phyloP scores from a whole-genome alignment of 2,329 filamentous ascomycete species.

The Nemania sp. region DNA sequence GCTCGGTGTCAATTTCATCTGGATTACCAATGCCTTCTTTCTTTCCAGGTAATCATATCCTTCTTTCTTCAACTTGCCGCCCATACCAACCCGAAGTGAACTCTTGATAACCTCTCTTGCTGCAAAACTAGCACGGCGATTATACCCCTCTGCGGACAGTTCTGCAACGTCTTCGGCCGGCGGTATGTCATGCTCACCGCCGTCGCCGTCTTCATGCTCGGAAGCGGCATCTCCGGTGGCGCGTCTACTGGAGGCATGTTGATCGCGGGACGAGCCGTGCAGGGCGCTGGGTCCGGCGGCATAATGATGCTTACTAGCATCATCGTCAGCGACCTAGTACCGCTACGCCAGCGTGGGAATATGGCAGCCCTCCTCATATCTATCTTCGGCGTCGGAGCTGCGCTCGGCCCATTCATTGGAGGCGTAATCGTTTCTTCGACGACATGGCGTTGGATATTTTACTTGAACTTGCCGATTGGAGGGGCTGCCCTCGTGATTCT shows the following conservation, averaged over 20 bases:
- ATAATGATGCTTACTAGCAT: slow-evolving; percentile 3
- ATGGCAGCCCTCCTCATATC: not conserved
- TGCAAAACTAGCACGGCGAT: slow-evolving; percentile 2
- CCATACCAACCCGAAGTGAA: not conserved
- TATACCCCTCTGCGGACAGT: slow-evolving; percentile 42
- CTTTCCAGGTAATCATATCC: not conserved
- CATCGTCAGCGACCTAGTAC: not conserved
- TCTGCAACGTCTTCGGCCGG: slow-evolving; percentile 46
- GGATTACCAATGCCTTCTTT: slow-evolving; percentile 6
- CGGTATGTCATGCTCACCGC: not conserved
- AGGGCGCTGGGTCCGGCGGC: slow-evolving; percentile 2
- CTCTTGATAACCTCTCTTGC: too few relatives aligned
- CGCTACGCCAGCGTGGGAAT: not conserved
- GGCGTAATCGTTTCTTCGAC: slow-evolving; percentile 1
- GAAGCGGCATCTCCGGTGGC: slow-evolving; percentile 17
- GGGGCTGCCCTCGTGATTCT: slow-evolving; percentile 36
- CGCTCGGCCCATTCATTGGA: slow-evolving; percentile 2
- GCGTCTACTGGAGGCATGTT: not conserved
- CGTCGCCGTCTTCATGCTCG: slow-evolving; percentile 4
- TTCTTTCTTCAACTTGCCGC: not conserved
- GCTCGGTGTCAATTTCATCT: not conserved
- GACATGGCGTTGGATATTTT: slow-evolving; percentile 24
- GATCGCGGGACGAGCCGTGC: slow-evolving; percentile 6
- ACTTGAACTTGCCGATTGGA: not conserved
- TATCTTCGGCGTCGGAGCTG: not conserved